Base-by-base conservation (phyloP, 495 filamentous ascomycete species). In the Aspergillus haitiensis region DNA sequence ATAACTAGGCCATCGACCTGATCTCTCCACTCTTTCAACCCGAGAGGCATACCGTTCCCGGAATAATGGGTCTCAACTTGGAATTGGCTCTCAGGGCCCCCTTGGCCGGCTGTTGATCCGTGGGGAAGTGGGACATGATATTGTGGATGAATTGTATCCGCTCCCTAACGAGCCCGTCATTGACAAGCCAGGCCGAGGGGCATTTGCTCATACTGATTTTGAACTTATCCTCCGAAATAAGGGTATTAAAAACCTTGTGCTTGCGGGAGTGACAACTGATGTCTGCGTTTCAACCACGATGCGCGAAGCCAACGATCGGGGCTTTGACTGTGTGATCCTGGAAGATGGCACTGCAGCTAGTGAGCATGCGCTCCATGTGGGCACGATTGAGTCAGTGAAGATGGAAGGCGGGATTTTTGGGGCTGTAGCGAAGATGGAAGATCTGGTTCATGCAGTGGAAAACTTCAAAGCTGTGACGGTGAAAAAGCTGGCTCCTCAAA, bases 281-380 rank as follows among this genome's bases (percentile, higher is more conserved):
- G 84, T 86, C 27, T 90, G 86, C 60, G 86, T 91, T 6, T 83
- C 81, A 16, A 86, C 82, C 1, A 90, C 87, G 1, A 77, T 90
- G 58, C 78, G 87, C 48, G 88, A 91, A 63, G 86, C 86, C 52
- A 88, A 87, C 67, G 88, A 90, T 69, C 83, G 88, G 11, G 88
- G 88, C 0, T 91, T 86, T 64, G 87, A 91, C 60, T 90, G 87
- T 52, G 64, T 85, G n/a, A 48, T 86, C 7, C 55, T 86, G 27
- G 73, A 78, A 6, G 83, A 86, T 66, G 83, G 72, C 12, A 79
- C 77, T 57, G 81, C 78, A 27, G 82, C 84, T 21, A 71, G 66
- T 15, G 79, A 83, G 52, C 70, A 72, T 31, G 66, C 68, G n/a
- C 66, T 86, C 11, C 82, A 84, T 49, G 45, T 70, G 8, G 75